Base-by-base conservation (phyloP, 192 early-diverging fungal genomes). In the Coemansia sp. region DNA sequence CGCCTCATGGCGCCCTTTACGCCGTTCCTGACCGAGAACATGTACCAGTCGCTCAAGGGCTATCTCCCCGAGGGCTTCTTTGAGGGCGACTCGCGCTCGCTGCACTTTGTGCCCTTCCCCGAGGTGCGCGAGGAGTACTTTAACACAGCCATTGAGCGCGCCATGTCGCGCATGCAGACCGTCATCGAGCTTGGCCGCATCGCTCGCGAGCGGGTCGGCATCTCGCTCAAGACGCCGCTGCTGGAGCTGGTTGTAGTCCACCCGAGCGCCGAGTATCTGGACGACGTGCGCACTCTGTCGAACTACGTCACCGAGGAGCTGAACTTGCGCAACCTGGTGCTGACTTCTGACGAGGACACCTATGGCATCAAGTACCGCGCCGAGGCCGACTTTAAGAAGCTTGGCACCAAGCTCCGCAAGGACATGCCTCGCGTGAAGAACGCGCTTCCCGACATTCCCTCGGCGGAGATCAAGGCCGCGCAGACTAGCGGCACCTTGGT, bases 71-170 rank as follows among this genome's bases (percentile, higher is more conserved):
- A 79, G 51, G 70, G 79, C 62, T 71, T 65, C 67, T 83, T 79
- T 53, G 71, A 78, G 40, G 87, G 82, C 31, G 96, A 99, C 71
- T 85, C 87, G 43, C 90, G 93, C 51, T 94, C 92, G 45, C 84
- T 99, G 49, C 97, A 99, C 85, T 99, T 99, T 84, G 86, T 98
- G 72, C 73, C 86, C 17, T 97, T 97, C 92, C 97, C 97, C 17
- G 94, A 91, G 58, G 90, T 86, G 46, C 94, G 96, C 79, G 78
- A 91, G 67, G 92, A 96, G 75, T 98, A 99, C 93, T 97, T 97
- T 87, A 91, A 99, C 77, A 82, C 84, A 6, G 94, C 93, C 19
- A 95, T 99, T 75, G 97, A 99, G 84, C 93, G 97, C 61, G 85
- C 92, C 60, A 93, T 99, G 68, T 85, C 88, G 40, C 90, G 96